These are phyloP conservation scores for Marasmius fiardii DNA, from an alignment of 1,284 basidiomycete species.

Conservation along the genomic window DNA sequence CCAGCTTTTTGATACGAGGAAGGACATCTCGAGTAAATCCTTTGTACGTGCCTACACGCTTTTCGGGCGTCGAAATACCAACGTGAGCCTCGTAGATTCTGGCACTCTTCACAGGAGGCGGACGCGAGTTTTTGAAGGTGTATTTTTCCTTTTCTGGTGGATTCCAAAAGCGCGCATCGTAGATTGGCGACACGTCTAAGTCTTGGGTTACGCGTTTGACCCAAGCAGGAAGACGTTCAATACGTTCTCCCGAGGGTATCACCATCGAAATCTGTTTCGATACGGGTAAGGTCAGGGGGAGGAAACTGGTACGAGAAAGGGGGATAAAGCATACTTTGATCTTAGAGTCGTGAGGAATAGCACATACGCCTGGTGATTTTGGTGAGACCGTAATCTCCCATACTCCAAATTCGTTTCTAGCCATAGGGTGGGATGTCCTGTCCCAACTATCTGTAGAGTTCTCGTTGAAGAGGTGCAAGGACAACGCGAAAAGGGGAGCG, in stretches of 20 bases:
- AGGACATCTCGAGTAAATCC: constrained; percentile 89
- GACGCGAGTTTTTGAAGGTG: constrained; percentile 78
- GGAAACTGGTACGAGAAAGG: neutral
- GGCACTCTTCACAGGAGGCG: constrained; percentile 65
- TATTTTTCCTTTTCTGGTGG: constrained; percentile 74
- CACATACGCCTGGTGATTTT: constrained; percentile 62
- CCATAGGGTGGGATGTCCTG: constrained; percentile 82
- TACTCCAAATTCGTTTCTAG: constrained; percentile 85
- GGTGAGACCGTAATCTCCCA: constrained; percentile 89
- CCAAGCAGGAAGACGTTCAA: constrained; percentile 94
- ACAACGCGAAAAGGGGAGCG: constrained; percentile 30
- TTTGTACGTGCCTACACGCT: constrained; percentile 90
- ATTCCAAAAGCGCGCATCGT: constrained; percentile 99
- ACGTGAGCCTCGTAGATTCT: constrained; percentile 98
- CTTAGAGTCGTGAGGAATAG: constrained; percentile 93
- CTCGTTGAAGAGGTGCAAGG: constrained; percentile 4
- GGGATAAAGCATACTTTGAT: constrained; percentile 67
- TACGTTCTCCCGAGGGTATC: constrained; percentile 68
- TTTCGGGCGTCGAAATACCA: constrained; percentile 90
- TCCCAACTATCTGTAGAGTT: constrained; percentile 79
- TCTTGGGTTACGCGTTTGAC: constrained; percentile 95
- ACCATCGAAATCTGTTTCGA: constrained; percentile 78
- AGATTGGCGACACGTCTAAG: constrained; percentile 83
- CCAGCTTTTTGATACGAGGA: constrained; percentile 86
- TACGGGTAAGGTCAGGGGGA: neutral